Evolutionary conservation across 441 rosid genomes (phyloP).

Genomic region (Croton laevigatus): DNA sequence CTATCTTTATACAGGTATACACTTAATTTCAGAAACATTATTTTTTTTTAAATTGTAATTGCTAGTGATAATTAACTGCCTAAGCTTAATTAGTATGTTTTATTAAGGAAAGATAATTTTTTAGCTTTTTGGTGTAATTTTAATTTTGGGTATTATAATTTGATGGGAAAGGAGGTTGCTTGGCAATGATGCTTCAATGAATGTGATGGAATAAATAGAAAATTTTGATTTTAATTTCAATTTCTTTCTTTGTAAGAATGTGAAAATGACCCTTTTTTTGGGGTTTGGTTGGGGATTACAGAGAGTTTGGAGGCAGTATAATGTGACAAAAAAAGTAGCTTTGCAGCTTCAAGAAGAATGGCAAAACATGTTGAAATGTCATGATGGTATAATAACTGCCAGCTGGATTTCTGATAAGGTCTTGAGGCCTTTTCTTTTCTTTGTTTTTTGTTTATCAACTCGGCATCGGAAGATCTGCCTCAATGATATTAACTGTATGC

Average conservation of each 20-base stretch:
- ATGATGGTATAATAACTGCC: slow-evolving; percentile 37
- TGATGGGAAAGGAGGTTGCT: neutral
- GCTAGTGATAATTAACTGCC: neutral
- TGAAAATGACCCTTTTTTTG: slow-evolving; percentile 4
- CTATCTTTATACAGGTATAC: slow-evolving; percentile 48
- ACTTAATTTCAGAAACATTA: neutral
- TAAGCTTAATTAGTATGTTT: neutral
- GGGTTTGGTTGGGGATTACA: slow-evolving; percentile 20
- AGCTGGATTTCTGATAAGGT: slow-evolving; percentile 62
- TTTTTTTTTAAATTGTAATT: neutral
- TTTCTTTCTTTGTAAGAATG: neutral
- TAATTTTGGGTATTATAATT: neutral
- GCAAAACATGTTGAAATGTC: slow-evolving; percentile 46
- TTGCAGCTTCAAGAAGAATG: slow-evolving; percentile 67
- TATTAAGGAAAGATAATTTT: neutral
- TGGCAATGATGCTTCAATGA: slow-evolving; percentile 5
- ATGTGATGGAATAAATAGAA: neutral
- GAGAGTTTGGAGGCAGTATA: slow-evolving; percentile 92
- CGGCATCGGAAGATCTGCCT: slow-evolving; percentile 39
- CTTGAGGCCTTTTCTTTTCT: slow-evolving; percentile 84
- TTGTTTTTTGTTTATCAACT: slow-evolving; percentile 50
- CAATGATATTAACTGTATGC: slow-evolving; percentile 57
- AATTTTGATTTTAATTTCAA: neutral
- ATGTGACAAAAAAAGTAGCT: slow-evolving; percentile 57
- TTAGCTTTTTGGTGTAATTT: slow-evolving; percentile 3